A percentile compares a stretch with the other conserved stretches of the same genome.
These are phyloP conservation scores for Jamesozyma spencerorum DNA, from an alignment of 805 yeast species.

Conservation along the genomic window DNA sequence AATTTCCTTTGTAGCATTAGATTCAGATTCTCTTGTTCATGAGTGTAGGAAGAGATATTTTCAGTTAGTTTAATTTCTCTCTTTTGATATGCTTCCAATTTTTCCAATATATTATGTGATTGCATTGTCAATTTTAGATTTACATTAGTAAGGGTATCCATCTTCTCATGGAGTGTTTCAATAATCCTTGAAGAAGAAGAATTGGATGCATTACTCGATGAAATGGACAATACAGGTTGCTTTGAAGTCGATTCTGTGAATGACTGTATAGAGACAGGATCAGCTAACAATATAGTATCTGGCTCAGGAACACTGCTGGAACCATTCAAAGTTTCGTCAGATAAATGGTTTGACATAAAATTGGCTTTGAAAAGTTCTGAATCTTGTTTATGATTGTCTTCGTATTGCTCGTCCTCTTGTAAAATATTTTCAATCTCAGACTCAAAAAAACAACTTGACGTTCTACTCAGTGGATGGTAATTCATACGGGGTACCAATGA, in stretches of 20 bases:
- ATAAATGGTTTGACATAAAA: too few relatives aligned
- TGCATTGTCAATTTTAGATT: constrained; percentile 33
- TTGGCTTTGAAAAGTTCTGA: neutral
- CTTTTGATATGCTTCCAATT: constrained; percentile 37
- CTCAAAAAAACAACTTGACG: constrained; percentile 4
- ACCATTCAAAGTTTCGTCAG: too few relatives aligned
- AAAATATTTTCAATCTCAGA: constrained; percentile 4
- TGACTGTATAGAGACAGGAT: neutral
- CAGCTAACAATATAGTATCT: neutral
- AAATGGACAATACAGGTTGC: neutral
- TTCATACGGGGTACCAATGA: neutral
- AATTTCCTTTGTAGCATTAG: constrained; percentile 46
- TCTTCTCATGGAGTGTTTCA: constrained; percentile 36
- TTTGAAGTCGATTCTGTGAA: neutral
- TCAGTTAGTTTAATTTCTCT: constrained; percentile 41
- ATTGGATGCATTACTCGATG: neutral
- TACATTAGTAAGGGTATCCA: constrained; percentile 43
- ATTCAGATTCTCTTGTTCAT: constrained; percentile 52
- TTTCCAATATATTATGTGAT: constrained; percentile 43
- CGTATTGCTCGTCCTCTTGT: constrained; percentile 3
- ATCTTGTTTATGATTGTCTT: neutral
- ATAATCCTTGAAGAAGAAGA: constrained; percentile 27
- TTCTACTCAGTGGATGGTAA: neutral
- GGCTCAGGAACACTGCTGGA: neutral
- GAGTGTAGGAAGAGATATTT: constrained; percentile 54